phyloP scores from a whole-genome alignment of 23 red algal species.

The Rhodosorus marinus region DNA sequence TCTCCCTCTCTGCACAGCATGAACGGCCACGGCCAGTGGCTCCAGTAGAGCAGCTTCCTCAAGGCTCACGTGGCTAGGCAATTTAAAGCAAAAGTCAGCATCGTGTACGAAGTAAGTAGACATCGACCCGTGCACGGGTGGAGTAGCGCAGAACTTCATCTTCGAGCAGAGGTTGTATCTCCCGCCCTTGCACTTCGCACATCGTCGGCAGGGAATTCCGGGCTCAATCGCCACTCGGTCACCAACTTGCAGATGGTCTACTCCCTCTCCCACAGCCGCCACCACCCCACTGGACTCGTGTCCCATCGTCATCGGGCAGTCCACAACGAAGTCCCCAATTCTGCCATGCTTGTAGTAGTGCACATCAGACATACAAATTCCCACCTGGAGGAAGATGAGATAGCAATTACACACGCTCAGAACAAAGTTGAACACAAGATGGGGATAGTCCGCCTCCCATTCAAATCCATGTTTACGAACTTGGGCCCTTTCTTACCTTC shows the following conservation, averaged over 20 bases:
- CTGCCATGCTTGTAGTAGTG: constrained; percentile 61
- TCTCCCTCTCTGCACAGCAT: constrained; percentile 33
- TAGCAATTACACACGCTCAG: too few relatives aligned
- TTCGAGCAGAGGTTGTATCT: constrained; percentile 69
- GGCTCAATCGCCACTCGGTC: constrained; percentile 79
- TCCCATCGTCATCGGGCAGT: constrained; percentile 61
- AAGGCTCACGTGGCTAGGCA: constrained; percentile 34
- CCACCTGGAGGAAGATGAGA: too few relatives aligned
- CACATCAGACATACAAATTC: constrained; percentile 74
- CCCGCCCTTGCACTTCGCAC: constrained; percentile 22
- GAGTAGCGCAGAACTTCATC: constrained; percentile 57
- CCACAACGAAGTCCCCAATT: constrained; percentile 39
- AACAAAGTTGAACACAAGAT: too few relatives aligned
- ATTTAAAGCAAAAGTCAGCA: constrained; percentile 36
- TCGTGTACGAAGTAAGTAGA: constrained; percentile 40
- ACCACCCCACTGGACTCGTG: constrained; percentile 65
- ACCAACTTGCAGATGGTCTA: constrained; percentile 14
- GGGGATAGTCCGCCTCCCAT: too few relatives aligned
- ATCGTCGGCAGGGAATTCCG: constrained; percentile 32
- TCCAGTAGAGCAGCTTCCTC: constrained; percentile 76
- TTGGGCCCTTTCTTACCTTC: too few relatives aligned
- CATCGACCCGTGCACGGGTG: constrained; percentile 42
- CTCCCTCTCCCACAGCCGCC: constrained; percentile 18
- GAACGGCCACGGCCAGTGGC: constrained; percentile 71
- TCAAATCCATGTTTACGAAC: too few relatives aligned